A percentile compares a stretch with the other conserved stretches of the same genome.
Evolutionary conservation across 2,329 filamentous ascomycete genomes (phyloP).

Genomic region (Calonectria montana): DNA sequence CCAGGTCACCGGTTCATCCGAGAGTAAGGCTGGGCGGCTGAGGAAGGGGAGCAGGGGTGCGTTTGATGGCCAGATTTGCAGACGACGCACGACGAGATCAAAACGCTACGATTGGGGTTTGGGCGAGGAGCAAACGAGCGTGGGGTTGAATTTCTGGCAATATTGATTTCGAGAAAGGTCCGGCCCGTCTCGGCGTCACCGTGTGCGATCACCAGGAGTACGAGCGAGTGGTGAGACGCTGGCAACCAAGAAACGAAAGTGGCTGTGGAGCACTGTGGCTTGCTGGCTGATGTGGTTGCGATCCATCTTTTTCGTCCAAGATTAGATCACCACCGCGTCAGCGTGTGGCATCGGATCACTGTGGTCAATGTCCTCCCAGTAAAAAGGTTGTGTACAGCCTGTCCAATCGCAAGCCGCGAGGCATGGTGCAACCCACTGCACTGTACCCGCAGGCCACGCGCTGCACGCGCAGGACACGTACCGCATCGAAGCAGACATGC

Average conservation of each 20-base stretch:
- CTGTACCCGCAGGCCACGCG: slow-evolving; percentile 7
- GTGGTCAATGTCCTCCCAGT: not conserved
- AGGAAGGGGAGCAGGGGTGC: slow-evolving; percentile 1
- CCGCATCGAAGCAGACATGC: not conserved
- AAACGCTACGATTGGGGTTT: not conserved
- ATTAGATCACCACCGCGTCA: slow-evolving; percentile 21
- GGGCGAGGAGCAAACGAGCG: not conserved
- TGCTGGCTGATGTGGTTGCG: slow-evolving; percentile 7
- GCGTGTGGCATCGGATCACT: slow-evolving; percentile 1
- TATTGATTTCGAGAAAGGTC: not conserved
- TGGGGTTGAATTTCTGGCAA: not conserved
- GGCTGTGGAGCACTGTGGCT: slow-evolving; percentile 14
- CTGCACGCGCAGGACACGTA: not conserved
- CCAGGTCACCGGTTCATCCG: slow-evolving; percentile 13
- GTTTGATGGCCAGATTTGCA: not conserved
- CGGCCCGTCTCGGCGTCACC: slow-evolving; percentile 1
- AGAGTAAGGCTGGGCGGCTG: slow-evolving; percentile 2
- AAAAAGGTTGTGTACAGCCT: not conserved
- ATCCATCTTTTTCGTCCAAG: slow-evolving; percentile 13
- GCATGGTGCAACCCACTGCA: not conserved
- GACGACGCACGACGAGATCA: not conserved
- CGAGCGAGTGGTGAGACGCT: not conserved
- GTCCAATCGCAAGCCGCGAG: not conserved
- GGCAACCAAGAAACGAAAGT: slow-evolving; percentile 11
- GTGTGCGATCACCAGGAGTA: not conserved